Base-by-base conservation (phyloP, 257 asterid genomes). In the Lavandula angustifolia region DNA sequence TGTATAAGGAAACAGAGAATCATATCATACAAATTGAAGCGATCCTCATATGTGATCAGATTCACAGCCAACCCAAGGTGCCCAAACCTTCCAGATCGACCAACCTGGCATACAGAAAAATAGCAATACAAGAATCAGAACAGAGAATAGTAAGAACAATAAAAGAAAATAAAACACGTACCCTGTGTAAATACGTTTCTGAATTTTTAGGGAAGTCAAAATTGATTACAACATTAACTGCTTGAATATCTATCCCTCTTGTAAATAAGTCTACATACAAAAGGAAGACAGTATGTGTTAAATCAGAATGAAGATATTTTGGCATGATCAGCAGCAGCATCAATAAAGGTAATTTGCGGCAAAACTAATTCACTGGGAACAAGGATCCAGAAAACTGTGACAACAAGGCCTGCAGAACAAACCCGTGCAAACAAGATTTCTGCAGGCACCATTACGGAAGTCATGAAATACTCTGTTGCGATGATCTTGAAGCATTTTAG, bases 351-450 rank as follows among this genome's bases (percentile, higher is more conserved):
- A 47, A 62, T 55, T 37, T 9, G 33, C 43, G 29, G 35, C 7
- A 54, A 47, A 7, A 8, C 29, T 35, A 22, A 34, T 6, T 51
- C 42, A 48, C 54, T 27, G 27, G 12, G 54, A 54, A 27, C 11
- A 37, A 62, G 72, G 27, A 22, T 22, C 31, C 10, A 13, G 53
- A 78, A 14, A 11, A 49, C 12, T 44, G 49, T 13, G 64, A 51
- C 42, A 66, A 60, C 42, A 37, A 52, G 54, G 29, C 11, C 56
- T 2, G 56, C 38, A 51, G 46, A 63, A 49, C 78, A 65, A 83
- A 85, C 91, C 94, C 22, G 96, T 83, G 80, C 96, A 88, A 17
- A 84, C 92, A 69, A 87, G 95, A 77, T 87, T 87, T 76, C 95
- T 75, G 69, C 95, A 87, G 70, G 92, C 89, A 67, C 95, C 95